phyloP scores from a whole-genome alignment of 2,329 filamentous ascomycete genomes.

The Xenosphaeropsis pyriputrescens region DNA sequence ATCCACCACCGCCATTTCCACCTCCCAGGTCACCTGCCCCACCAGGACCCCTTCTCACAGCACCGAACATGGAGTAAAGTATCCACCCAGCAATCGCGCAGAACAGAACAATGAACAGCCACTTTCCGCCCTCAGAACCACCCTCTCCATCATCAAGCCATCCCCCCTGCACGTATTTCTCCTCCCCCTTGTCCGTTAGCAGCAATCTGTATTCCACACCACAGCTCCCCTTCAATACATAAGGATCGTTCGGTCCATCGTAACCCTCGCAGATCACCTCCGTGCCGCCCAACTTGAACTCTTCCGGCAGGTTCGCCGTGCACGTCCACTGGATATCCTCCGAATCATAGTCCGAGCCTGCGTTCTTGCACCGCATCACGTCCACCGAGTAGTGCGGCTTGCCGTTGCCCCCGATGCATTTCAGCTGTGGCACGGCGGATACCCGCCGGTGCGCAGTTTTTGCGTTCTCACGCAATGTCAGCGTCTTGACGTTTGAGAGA shows the following conservation, averaged over 20 bases:
- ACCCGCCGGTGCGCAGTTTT: slow-evolving; percentile 66
- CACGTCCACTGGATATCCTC: slow-evolving; percentile 91
- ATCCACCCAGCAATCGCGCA: slow-evolving; percentile 45
- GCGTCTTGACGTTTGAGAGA: slow-evolving; percentile 53
- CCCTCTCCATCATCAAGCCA: slow-evolving; percentile 8
- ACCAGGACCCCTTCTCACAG: slow-evolving; percentile 1
- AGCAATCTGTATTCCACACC: slow-evolving; percentile 78
- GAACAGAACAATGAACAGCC: slow-evolving; percentile 49
- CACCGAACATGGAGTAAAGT: slow-evolving; percentile 34
- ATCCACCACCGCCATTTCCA: slow-evolving; percentile 24
- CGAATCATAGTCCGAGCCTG: slow-evolving; percentile 61
- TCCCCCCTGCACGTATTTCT: slow-evolving; percentile 38
- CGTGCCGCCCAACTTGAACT: slow-evolving; percentile 62
- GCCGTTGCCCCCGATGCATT: slow-evolving; percentile 52
- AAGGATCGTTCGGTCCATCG: slow-evolving; percentile 57
- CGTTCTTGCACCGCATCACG: slow-evolving; percentile 79
- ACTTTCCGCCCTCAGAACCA: slow-evolving; percentile 19
- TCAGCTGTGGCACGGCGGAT: slow-evolving; percentile 61
- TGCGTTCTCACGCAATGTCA: slow-evolving; percentile 58
- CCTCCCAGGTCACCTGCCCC: slow-evolving; percentile 12
- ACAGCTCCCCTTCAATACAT: slow-evolving; percentile 83
- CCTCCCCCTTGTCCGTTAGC: slow-evolving; percentile 63
- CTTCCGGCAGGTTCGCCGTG: slow-evolving; percentile 42
- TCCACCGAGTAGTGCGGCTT: slow-evolving; percentile 62
- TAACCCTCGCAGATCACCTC: slow-evolving; percentile 94